Percentiles rank a stretch among this genome's conserved stretches.
These are phyloP conservation scores for Suillus cothurnatus DNA, from an alignment of 768 basidiomycete species.

Conservation along the genomic window DNA sequence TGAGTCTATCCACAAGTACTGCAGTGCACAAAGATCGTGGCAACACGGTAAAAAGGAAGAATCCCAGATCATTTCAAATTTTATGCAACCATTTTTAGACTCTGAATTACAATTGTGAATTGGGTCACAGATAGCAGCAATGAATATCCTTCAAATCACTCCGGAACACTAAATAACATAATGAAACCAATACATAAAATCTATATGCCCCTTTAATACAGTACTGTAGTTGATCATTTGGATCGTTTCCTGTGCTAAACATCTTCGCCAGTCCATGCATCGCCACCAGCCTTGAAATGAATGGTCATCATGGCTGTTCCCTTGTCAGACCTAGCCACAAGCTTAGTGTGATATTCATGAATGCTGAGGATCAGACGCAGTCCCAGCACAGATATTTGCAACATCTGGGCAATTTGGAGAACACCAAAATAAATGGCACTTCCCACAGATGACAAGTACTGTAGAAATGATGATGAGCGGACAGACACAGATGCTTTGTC, in stretches of 20 bases:
- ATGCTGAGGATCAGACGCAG: background rate
- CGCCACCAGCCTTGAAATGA: background rate
- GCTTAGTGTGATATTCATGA: background rate
- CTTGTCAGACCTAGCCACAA: background rate
- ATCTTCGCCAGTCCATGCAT: background rate
- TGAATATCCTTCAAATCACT: background rate
- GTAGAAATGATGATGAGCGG: background rate
- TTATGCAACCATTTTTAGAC: too few relatives aligned
- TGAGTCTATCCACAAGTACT: too few relatives aligned
- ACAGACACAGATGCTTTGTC: background rate
- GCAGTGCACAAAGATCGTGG: too few relatives aligned
- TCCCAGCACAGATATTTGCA: background rate
- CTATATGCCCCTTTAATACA: too few relatives aligned
- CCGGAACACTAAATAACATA: background rate
- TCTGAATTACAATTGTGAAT: too few relatives aligned
- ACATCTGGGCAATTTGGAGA: background rate
- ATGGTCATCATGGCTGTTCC: background rate
- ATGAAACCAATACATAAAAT: too few relatives aligned
- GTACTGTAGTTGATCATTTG: background rate
- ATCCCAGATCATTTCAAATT: too few relatives aligned
- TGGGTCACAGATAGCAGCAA: too few relatives aligned
- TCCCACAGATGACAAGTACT: background rate
- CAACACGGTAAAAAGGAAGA: too few relatives aligned
- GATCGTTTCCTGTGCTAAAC: background rate
- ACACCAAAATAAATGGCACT: accelerated